Percentiles rank a stretch among this genome's conserved stretches.
These are phyloP conservation scores for Lachnellula hyalina DNA, from an alignment of 2,329 filamentous ascomycete genomes.

Conservation along the genomic window DNA sequence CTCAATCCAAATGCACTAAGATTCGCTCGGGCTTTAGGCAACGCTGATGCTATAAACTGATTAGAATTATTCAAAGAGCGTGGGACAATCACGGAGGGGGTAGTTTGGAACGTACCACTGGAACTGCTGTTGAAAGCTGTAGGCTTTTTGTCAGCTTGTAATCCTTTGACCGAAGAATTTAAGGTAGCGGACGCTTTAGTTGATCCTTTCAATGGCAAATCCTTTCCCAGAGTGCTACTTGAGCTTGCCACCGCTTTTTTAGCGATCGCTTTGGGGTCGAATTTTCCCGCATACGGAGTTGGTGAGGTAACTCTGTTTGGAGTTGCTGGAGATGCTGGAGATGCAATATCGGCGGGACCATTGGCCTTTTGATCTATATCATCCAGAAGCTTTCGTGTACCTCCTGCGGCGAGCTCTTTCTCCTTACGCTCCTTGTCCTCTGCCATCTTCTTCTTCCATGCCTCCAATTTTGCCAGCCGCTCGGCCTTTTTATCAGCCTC, in stretches of 20 bases:
- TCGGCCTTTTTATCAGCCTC: slow-evolving; percentile 77
- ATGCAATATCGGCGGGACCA: slow-evolving; percentile 35
- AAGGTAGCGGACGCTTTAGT: slow-evolving; percentile 40
- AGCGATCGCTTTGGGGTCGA: slow-evolving; percentile 79
- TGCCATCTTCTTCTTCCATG: slow-evolving; percentile 84
- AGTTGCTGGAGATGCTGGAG: slow-evolving; percentile 48
- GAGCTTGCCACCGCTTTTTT: slow-evolving; percentile 66
- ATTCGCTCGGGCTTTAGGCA: slow-evolving; percentile 65
- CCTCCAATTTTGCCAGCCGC: slow-evolving; percentile 73
- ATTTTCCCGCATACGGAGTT: slow-evolving; percentile 67
- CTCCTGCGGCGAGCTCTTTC: slow-evolving; percentile 59
- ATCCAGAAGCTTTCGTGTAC: slow-evolving; percentile 61
- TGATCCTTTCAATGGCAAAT: slow-evolving; percentile 45
- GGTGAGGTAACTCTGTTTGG: slow-evolving; percentile 47
- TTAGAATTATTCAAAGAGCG: slow-evolving; percentile 11
- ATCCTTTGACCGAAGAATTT: slow-evolving; percentile 34
- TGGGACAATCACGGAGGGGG: no score
- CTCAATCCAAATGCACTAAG: slow-evolving; percentile 79
- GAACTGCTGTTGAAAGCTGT: slow-evolving; percentile 36
- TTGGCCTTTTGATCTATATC: slow-evolving; percentile 69
- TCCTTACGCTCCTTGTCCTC: slow-evolving; percentile 70
- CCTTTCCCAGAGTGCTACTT: slow-evolving; percentile 49
- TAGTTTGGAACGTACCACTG: slow-evolving; percentile 32
- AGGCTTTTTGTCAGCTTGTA: slow-evolving; percentile 39
- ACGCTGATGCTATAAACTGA: slow-evolving; percentile 38